Evolutionary conservation across 352 stramenopile species (phyloP).

Genomic region (Aphanomyces astaci): DNA sequence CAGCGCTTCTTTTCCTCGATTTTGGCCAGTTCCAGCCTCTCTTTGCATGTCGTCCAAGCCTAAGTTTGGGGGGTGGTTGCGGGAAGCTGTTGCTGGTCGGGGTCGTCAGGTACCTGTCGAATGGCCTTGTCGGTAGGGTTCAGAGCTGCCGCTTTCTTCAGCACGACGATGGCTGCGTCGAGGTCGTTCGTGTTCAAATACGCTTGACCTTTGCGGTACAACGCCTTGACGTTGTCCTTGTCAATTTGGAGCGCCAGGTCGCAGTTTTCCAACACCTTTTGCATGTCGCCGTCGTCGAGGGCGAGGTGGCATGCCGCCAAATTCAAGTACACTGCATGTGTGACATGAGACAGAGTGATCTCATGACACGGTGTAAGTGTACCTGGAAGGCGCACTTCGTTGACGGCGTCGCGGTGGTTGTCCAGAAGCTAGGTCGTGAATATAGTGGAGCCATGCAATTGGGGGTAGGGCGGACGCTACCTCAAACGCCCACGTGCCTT

Average conservation of each 20-base stretch:
- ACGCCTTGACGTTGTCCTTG: constrained; percentile 69
- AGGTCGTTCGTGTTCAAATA: constrained; percentile 50
- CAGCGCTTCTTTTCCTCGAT: constrained; percentile 62
- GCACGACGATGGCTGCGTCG: constrained; percentile 45
- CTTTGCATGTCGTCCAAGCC: constrained; percentile 38
- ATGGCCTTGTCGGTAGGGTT: constrained; percentile 67
- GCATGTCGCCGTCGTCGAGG: constrained; percentile 29
- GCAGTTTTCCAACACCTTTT: constrained; percentile 58
- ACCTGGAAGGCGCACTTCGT: constrained; percentile 51
- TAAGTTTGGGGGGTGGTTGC: constrained; percentile 7
- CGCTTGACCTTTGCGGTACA: constrained; percentile 67
- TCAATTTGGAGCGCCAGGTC: constrained; percentile 64
- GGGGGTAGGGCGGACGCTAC: constrained; percentile 20
- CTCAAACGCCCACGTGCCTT: constrained; percentile 81
- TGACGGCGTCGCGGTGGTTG: constrained; percentile 62
- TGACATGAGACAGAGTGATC: no score
- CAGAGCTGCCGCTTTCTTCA: constrained; percentile 51
- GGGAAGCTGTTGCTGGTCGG: no score
- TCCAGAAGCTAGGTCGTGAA: constrained; percentile 41
- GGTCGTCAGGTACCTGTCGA: constrained; percentile 53
- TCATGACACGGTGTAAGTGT: neutral
- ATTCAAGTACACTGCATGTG: constrained; percentile 60
- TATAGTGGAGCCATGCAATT: neutral
- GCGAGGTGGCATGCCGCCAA: constrained; percentile 64
- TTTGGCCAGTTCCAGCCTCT: constrained; percentile 43